These are phyloP conservation scores for Acaromyces ingoldii DNA, from an alignment of 1,284 basidiomycete species.

Conservation along the genomic window DNA sequence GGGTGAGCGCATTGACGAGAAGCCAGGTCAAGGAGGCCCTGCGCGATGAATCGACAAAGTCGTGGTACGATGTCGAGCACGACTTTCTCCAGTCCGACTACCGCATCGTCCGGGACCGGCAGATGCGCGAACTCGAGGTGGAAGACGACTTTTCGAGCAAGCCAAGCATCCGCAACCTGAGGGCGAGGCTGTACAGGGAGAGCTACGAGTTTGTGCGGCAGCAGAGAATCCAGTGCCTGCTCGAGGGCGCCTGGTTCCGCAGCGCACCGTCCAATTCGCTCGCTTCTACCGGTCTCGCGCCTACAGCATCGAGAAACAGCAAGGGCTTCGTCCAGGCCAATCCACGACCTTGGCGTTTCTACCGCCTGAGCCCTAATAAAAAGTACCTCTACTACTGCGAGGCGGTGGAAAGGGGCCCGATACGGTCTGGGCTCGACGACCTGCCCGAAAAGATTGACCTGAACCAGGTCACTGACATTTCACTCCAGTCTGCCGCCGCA, in stretches of 20 bases:
- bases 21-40: conserved; percentile 61
- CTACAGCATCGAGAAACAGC: background rate
- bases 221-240: conserved; percentile 79
- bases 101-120: conserved; percentile 76
- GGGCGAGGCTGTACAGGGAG: conserved; percentile 80
- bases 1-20: conserved; percentile 73
- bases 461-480: conserved; percentile 47
- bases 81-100: conserved; percentile 84
- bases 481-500: conserved; percentile 6
- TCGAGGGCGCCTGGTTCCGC: conserved; percentile 87
- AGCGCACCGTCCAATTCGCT: conserved; percentile 36
- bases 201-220: conserved; percentile 86
- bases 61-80: conserved; percentile 78
- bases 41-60: conserved; percentile 68
- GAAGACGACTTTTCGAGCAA: conserved; percentile 66
- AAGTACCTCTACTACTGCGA: conserved; percentile 80
- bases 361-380: conserved; percentile 56
- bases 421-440: conserved; percentile 75
- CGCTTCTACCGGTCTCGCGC: background rate
- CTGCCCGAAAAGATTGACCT: conserved; percentile 63
- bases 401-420: conserved; percentile 67
- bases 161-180: conserved; percentile 59
- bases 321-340: background rate
- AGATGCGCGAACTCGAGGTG: conserved; percentile 86
- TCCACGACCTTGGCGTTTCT: conserved; percentile 50